A percentile compares a stretch with the other conserved stretches of the same genome.
phyloP scores from a whole-genome alignment of 495 filamentous ascomycete species.

The Trichoderma reesei region DNA sequence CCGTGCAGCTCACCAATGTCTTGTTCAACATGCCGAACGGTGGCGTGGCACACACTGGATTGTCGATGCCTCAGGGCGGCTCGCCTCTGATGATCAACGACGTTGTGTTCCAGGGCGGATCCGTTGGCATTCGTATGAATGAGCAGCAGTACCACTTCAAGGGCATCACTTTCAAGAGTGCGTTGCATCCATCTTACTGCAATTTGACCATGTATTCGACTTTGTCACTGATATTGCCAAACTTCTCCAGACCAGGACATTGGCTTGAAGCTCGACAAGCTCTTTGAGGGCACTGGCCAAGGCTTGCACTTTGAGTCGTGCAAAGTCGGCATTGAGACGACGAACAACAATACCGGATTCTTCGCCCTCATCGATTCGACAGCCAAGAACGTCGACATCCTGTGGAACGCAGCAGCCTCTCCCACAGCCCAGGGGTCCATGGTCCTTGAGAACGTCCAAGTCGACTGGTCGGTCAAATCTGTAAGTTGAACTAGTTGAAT shows the following conservation, averaged over 20 bases:
- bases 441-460: conserved; percentile 42
- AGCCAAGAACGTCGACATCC: conserved; percentile 27
- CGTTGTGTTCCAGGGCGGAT: conserved; percentile 39
- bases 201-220: not conserved
- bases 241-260: conserved; percentile 18
- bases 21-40: conserved; percentile 47
- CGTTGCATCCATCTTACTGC: not conserved
- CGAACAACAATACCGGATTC: conserved; percentile 36
- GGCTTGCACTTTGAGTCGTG: conserved; percentile 37
- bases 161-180: conserved; percentile 31
- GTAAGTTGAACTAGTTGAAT: conserved; percentile 9
- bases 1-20: conserved; percentile 56
- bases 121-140: conserved; percentile 35
- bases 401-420: conserved; percentile 29
- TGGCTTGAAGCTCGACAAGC: conserved; percentile 27
- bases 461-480: conserved; percentile 14
- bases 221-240: not conserved
- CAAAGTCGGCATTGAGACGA: conserved; percentile 45
- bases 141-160: conserved; percentile 47
- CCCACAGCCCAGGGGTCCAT: conserved; percentile 35
- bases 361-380: conserved; percentile 35
- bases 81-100: conserved; percentile 38
- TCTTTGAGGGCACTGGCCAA: conserved; percentile 36
- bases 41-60: conserved; percentile 31
- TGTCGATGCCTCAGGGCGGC: conserved; percentile 27